Base-by-base conservation (phyloP, 2,329 filamentous ascomycete species). In the Ophiostoma sp. region DNA sequence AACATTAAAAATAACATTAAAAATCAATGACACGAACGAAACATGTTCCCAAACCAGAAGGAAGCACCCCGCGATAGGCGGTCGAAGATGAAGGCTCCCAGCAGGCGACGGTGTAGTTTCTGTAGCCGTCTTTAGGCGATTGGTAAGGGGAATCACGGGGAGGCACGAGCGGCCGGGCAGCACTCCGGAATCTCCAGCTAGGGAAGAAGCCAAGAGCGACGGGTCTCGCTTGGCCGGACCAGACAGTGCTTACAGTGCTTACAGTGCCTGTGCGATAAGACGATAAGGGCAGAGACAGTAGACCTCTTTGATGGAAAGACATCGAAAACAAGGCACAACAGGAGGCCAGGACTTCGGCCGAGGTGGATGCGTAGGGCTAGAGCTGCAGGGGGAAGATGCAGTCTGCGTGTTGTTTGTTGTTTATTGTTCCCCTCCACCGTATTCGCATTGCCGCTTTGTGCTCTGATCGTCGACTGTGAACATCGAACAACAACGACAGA, bases 61-160 rank as follows among this genome's bases (percentile, higher is more conserved):
- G 58, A 62, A 62, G 36, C 58, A 62, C 58, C 58, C 58, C 58
- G 58, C 58, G 58, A 36, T 16, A 45, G 18, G 49, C 49, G 49
- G 49, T 55, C n/a, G 49, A 27, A 27, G 27, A 27, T 27, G 27
- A 27, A 27, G 27, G 27, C 27, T 1, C 27, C 27, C 27, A 27
- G 27, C 27, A 27, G 27, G 27, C 27, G 47, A 52, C 47, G 47
- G 47, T 16, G 47, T 27, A 27, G 5, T 45, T 45, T 45, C 42
- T 45, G 47, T 52, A 52, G n/a, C 49, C 49, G 27, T 55, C 14
- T 55, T 12, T 11, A 55, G 49, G 18, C 49, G 49, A 55, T 27
- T 11, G 49, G n/a, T 55, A 27, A 27, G 27, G 27, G 27, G 27
- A 27, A 27, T 27, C n/a, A n/a, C 49, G 18, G 49, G 6, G 49